Conservation (phyloP, 2,329 filamentous ascomycete genomes). For the Fusarium sp. region DNA sequence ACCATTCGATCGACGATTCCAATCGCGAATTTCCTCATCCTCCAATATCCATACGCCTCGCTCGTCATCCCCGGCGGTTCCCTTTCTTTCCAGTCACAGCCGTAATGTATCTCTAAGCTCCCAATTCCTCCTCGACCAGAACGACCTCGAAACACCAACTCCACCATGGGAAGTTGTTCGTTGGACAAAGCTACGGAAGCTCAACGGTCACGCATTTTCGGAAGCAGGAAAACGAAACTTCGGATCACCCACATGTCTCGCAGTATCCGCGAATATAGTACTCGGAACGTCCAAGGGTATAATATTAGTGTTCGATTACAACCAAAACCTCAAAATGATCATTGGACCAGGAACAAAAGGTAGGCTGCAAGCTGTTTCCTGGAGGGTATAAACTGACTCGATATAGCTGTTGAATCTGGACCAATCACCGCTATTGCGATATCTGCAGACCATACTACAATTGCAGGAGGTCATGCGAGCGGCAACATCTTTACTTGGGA, state of each 20-base stretch:
- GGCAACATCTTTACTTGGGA: conserved; percentile 99
- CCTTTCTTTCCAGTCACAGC: conserved; percentile 80
- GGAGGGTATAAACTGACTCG: conserved; percentile 47
- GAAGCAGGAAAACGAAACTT: conserved; percentile 93
- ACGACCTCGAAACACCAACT: conserved; percentile 76
- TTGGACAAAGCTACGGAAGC: conserved; percentile 93
- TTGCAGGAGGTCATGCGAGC: conserved; percentile 89
- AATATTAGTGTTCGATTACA: conserved; percentile 96
- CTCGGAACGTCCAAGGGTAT: conserved; percentile 95
- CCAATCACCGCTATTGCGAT: conserved; percentile 88
- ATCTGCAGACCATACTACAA: conserved; percentile 91
- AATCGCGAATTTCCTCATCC: conserved; percentile 79
- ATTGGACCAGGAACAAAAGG: conserved; percentile 94
- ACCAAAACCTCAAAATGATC: conserved; percentile 93
- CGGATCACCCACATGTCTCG: conserved; percentile 89
- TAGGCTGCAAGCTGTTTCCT: conserved; percentile 51
- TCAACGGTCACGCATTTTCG: conserved; percentile 90
- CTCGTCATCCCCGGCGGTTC: conserved; percentile 80
- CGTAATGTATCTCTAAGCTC: conserved; percentile 84
- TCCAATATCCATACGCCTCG: conserved; percentile 68
- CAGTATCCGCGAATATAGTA: conserved; percentile 87
- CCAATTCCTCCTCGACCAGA: conserved; percentile 70
- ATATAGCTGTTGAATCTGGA: conserved; percentile 86
- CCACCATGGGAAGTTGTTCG: conserved; percentile 96
- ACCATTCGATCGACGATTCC: conserved; percentile 95